A percentile compares a stretch with the other conserved stretches of the same genome.
These are phyloP conservation scores for Tylopilus plumbeoviolaceoides DNA, from an alignment of 768 basidiomycete genomes.

Conservation along the genomic window DNA sequence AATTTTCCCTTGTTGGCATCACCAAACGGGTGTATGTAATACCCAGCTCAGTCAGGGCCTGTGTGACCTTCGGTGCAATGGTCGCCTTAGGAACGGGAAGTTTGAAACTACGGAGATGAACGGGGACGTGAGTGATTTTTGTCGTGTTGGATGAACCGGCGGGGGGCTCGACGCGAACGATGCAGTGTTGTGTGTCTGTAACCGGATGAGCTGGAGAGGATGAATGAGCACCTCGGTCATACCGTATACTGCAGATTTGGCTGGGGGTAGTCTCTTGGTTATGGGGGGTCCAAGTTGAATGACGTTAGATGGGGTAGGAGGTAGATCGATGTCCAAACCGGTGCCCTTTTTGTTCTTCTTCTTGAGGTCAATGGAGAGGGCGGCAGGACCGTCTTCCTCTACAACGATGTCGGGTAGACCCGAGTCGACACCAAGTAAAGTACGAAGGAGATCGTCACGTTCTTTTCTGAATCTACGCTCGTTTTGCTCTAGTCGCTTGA, in stretches of 20 bases:
- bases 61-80: conserved; percentile 70
- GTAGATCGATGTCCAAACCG: conserved; percentile 31
- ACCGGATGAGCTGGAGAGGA: conserved; percentile 14
- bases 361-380: conserved; percentile 41
- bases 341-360: conserved; percentile 53
- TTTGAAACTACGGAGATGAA: conserved; percentile 82
- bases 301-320: conserved; percentile 33
- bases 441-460: conserved; percentile 81
- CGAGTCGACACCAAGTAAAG: conserved; percentile 81
- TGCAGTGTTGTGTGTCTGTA: conserved; percentile 68
- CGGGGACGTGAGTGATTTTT: conserved; percentile 78
- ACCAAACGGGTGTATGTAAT: conserved; percentile 72
- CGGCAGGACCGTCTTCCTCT: conserved; percentile 55
- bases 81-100: conserved; percentile 75
- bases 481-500: conserved; percentile 92
- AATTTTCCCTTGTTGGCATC: conserved; percentile 90
- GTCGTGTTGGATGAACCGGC: conserved; percentile 39
- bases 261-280: conserved; percentile 38
- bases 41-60: conserved; percentile 73
- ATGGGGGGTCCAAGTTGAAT: conserved; percentile 36
- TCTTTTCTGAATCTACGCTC: conserved; percentile 86
- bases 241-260: conserved; percentile 63
- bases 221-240: conserved; percentile 4
- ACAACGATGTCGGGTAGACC: conserved; percentile 70
- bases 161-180: conserved; percentile 60